Evolutionary conservation across 2,329 filamentous ascomycete species (phyloP), one percentile per base, ranked within the genome.

Genomic region (Dendryphion nanum): DNA sequence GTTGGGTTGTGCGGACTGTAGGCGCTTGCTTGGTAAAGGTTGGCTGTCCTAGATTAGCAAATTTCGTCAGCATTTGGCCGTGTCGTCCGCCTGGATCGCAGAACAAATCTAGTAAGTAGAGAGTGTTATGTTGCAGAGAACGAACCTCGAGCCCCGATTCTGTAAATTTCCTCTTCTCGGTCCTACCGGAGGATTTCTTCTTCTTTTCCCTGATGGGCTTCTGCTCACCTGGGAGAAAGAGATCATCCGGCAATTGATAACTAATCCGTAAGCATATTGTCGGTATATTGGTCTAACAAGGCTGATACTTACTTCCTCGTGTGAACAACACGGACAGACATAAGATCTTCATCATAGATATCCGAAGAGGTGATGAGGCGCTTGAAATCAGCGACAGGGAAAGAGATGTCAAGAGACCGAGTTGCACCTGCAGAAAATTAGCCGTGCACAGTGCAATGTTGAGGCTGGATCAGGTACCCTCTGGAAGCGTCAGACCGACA

Each of bases 301-400:
- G 28, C 16, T 18, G 14, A 13, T 6, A 71, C 83, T 70, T 75
- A 95, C 90, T 85, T 94, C 67, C 88, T 84, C 34, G 89, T 83
- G 59, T 95, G 85, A 44, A 89, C 84, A 36, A 97, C 82, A 37
- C 83, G 82, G 35, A 98, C 72, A 29, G 83, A 87, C 59, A 89
- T 88, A 35, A 87, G 69, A n/a, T 86, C 79, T 10, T 78, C 71
- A 47, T 91, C 75, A 64, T 86, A 95, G 40, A 84, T 82, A 31
- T 84, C 74, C 81, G 87, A 93, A 26, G 75, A 76, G 24, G 75
- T 83, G 66, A 90, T 94, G 36, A 85, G 78, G n/a, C 78, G 75
- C 70, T 89, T 95, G 73, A 96, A 98, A 38, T 89, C 82, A 37
- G 85, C 78, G 18, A 95, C 89, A 53, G 93, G 85, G 54, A 79